phyloP scores from a whole-genome alignment of 768 basidiomycete species.

The Hericium erinaceus region DNA sequence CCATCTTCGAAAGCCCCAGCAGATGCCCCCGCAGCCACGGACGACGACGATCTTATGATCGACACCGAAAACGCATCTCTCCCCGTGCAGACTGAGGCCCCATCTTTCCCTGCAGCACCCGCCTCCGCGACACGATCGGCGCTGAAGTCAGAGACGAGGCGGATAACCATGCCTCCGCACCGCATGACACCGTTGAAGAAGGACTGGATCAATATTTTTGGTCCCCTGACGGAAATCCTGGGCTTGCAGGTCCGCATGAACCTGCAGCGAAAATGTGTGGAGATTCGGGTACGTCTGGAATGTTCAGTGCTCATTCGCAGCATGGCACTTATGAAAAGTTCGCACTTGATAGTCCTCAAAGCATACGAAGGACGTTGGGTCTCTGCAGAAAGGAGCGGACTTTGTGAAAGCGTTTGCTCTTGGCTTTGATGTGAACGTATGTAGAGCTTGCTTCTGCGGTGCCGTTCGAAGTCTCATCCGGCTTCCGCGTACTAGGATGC shows the following conservation, averaged over 20 bases:
- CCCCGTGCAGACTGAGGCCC: constrained; percentile 40
- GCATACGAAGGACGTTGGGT: constrained; percentile 87
- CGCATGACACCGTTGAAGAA: constrained; percentile 96
- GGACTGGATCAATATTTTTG: constrained; percentile 93
- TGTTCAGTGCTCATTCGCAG: background rate
- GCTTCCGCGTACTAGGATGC: constrained; percentile 53
- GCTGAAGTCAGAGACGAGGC: constrained; percentile 76
- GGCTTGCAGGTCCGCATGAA: constrained; percentile 98
- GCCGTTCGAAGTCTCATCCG: background rate
- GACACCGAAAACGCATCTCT: constrained; percentile 37
- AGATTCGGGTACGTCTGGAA: constrained; percentile 67
- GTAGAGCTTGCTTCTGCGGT: constrained; percentile 13
- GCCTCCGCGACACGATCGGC: constrained; percentile 39
- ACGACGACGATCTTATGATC: constrained; percentile 58
- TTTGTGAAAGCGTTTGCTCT: constrained; percentile 92
- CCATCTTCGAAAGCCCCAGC: background rate
- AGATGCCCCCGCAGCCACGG: constrained; percentile 10
- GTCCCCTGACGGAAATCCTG: constrained; percentile 89
- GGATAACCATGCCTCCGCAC: constrained; percentile 90
- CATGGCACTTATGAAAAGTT: background rate
- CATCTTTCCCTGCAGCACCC: constrained; percentile 55
- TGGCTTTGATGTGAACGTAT: constrained; percentile 91
- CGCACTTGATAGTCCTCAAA: constrained; percentile 65
- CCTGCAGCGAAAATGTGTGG: constrained; percentile 77
- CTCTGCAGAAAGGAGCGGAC: constrained; percentile 94